A percentile compares a stretch with the other conserved stretches of the same genome.
These are phyloP conservation scores for Rubroboletus pulcherrimus DNA, from an alignment of 768 basidiomycete genomes.

Conservation along the genomic window DNA sequence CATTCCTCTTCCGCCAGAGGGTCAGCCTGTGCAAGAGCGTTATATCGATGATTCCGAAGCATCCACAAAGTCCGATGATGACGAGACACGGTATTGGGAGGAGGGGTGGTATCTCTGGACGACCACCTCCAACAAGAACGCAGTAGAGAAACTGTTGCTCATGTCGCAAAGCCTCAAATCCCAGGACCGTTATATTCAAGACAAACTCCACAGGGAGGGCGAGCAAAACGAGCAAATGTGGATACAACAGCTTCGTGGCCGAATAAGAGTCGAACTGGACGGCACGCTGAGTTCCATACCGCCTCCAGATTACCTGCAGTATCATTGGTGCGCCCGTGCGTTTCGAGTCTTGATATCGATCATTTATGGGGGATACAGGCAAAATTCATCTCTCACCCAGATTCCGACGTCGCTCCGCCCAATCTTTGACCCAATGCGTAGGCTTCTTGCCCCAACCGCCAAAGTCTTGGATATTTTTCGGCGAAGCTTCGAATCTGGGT, in stretches of 20 bases:
- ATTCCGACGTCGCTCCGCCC: conserved; percentile 57
- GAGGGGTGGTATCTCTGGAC: conserved; percentile 77
- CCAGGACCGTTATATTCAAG: conserved; percentile 39
- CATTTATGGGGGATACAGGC: conserved; percentile 30
- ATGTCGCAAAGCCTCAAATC: conserved; percentile 54
- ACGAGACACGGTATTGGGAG: conserved; percentile 58
- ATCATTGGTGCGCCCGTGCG: conserved; percentile 39
- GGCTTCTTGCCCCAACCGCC: conserved; percentile 55
- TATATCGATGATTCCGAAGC: conserved; percentile 10
- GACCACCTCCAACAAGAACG: conserved; percentile 47
- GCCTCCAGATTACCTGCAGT: conserved; percentile 20
- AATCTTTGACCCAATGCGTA: conserved; percentile 48
- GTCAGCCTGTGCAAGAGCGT: conserved; percentile 42
- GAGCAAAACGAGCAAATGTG: conserved; percentile 50
- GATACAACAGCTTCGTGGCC: conserved; percentile 23
- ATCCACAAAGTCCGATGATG: conserved; percentile 22
- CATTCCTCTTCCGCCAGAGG: conserved; percentile 65
- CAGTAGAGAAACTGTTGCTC: conserved; percentile 51
- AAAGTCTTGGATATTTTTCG: conserved; percentile 49
- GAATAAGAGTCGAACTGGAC: conserved; percentile 23
- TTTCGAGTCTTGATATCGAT: not conserved
- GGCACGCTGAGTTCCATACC: conserved; percentile 28
- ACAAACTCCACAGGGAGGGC: conserved; percentile 42
- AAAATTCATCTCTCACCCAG: conserved; percentile 51
- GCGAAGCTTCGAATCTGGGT: conserved; percentile 54